Evolutionary conservation across 768 basidiomycete species (phyloP).

Genomic region (Rhodotorula taiwanensis): DNA sequence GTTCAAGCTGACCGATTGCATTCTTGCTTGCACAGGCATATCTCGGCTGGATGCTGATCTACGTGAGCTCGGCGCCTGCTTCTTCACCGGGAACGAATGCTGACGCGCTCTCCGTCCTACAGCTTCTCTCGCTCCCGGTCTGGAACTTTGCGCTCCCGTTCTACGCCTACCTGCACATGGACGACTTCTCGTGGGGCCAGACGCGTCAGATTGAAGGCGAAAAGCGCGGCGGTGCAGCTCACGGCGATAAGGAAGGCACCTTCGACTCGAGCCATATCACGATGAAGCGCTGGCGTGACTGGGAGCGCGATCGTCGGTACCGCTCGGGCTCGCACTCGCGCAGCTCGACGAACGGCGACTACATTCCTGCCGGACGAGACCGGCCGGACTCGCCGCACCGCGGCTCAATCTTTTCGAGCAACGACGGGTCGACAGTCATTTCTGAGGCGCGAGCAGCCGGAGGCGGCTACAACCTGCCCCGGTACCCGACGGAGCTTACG

Average conservation of each 20-base stretch:
- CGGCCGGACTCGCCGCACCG: slow-evolving; percentile 48
- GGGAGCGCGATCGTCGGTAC: slow-evolving; percentile 83
- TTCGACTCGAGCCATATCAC: slow-evolving; percentile 95
- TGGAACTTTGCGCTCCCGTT: slow-evolving; percentile 96
- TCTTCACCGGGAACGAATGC: too few species aligned
- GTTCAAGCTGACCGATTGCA: neutral
- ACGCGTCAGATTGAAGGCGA: slow-evolving; percentile 75
- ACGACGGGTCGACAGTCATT: slow-evolving; percentile 27
- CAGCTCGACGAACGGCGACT: slow-evolving; percentile 62
- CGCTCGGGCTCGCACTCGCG: slow-evolving; percentile 50
- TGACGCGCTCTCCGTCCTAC: neutral
- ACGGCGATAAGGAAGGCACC: slow-evolving; percentile 92
- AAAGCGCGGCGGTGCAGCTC: slow-evolving; percentile 53
- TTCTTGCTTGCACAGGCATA: slow-evolving; percentile 51
- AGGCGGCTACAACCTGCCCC: neutral
- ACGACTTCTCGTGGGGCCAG: slow-evolving; percentile 93
- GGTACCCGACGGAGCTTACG: slow-evolving; percentile 39
- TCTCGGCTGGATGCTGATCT: slow-evolving; percentile 68
- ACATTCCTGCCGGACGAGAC: slow-evolving; percentile 48
- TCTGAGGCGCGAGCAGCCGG: slow-evolving; percentile 13
- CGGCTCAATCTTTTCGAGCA: slow-evolving; percentile 63
- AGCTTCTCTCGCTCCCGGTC: slow-evolving; percentile 82
- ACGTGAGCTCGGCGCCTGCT: slow-evolving; percentile 71
- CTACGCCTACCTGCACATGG: slow-evolving; percentile 90
- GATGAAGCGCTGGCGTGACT: slow-evolving; percentile 99